These are phyloP conservation scores for Geotrichum reessii DNA, from an alignment of 1,139 yeast species.

Conservation along the genomic window DNA sequence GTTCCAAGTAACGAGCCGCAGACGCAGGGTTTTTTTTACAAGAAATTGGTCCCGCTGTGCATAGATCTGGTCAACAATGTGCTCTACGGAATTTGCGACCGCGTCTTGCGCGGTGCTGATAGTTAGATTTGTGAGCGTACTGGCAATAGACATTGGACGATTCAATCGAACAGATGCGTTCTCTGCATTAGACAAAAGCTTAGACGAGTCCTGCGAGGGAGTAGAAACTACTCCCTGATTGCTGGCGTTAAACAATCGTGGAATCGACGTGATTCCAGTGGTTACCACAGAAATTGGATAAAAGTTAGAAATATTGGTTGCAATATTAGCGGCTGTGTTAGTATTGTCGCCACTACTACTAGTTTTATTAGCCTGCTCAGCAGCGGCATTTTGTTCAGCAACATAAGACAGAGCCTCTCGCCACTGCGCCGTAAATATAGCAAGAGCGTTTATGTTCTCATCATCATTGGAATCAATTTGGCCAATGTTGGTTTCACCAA, in stretches of 20 bases:
- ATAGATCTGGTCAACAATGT: background rate
- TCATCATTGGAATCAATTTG: slow-evolving; percentile 4
- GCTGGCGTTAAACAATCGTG: background rate
- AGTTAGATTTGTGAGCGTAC: background rate
- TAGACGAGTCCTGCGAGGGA: background rate
- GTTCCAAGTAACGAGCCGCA: slow-evolving; percentile 12
- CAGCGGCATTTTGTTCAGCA: background rate
- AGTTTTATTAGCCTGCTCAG: background rate
- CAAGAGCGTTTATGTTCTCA: slow-evolving; percentile 7
- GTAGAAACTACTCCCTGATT: background rate
- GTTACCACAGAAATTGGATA: background rate
- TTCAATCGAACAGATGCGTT: background rate
- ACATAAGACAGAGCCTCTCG: slow-evolving; percentile 15
- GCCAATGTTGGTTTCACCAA: slow-evolving; percentile 12
- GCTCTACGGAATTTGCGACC: background rate
- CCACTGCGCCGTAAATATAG: slow-evolving; percentile 16
- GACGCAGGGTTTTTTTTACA: background rate
- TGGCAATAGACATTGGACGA: background rate
- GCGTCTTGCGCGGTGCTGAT: background rate
- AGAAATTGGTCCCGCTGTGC: background rate
- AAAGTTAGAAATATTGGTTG: background rate
- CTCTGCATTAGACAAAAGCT: background rate
- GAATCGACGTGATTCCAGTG: background rate
- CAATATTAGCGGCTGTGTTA: background rate
- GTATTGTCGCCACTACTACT: background rate